Evolutionary conservation across 352 stramenopile genomes (phyloP).

Genomic region (Globisporangium recalcitrans): DNA sequence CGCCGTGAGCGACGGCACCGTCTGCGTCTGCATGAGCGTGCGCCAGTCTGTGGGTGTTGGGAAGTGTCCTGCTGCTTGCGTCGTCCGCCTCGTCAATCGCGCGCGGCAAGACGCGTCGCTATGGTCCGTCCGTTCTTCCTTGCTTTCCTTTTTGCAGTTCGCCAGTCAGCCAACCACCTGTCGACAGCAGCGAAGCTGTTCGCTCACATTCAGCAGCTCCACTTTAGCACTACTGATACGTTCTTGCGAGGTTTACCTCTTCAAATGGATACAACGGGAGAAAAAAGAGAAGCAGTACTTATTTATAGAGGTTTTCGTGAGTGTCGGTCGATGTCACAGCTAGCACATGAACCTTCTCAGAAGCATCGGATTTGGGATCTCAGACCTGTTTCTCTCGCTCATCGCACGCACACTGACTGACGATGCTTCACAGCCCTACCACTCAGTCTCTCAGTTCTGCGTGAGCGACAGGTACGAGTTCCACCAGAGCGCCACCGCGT

Average conservation of each 20-base stretch:
- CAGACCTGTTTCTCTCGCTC: not conserved
- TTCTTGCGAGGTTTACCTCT: not conserved
- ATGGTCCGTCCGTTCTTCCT: not conserved
- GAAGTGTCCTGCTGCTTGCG: not conserved
- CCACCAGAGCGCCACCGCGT: conserved; percentile 70
- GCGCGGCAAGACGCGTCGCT: not conserved
- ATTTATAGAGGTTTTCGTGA: conserved; percentile 7
- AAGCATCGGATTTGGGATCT: not conserved
- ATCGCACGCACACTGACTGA: not conserved
- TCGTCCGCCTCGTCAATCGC: not conserved
- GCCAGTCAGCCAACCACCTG: not conserved
- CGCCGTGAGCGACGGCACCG: conserved; percentile 44
- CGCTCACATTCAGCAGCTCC: not conserved
- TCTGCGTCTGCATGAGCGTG: conserved; percentile 1
- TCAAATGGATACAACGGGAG: not conserved
- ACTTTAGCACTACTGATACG: too few relatives aligned
- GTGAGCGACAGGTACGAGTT: conserved; percentile 74
- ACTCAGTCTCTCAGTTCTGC: conserved; percentile 26
- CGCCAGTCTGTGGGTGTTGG: not conserved
- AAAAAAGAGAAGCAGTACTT: conserved; percentile 10
- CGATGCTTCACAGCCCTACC: not conserved
- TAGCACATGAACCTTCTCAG: not conserved
- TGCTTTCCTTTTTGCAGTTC: conserved; percentile 3
- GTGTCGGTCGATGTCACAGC: conserved; percentile 5
- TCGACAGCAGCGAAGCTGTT: not conserved